A percentile compares a stretch with the other conserved stretches of the same genome.
Conservation (phyloP, 805 yeast genomes). For the Wickerhamomyces tratensis region DNA sequence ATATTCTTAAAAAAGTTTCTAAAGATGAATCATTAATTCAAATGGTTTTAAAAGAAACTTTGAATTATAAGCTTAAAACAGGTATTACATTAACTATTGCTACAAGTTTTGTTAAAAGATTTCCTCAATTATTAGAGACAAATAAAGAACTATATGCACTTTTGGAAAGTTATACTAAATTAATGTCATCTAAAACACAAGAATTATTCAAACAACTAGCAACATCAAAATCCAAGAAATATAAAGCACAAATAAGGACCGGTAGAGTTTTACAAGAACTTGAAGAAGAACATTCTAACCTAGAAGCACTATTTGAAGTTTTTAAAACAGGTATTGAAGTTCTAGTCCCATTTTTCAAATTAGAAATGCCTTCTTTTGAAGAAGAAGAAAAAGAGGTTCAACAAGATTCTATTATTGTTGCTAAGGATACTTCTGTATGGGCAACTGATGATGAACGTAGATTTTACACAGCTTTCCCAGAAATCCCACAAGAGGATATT, state of each 20-base stretch:
- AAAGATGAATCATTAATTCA: constrained; percentile 31
- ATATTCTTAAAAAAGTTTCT: constrained; percentile 23
- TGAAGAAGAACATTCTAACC: constrained; percentile 24
- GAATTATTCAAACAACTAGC: constrained; percentile 26
- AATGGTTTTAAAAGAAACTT: constrained; percentile 33
- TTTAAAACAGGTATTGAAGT: constrained; percentile 32
- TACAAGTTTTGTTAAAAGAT: constrained; percentile 39
- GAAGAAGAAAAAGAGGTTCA: constrained; percentile 17
- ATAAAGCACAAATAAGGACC: constrained; percentile 51
- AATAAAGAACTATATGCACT: constrained; percentile 20
- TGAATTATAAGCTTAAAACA: constrained; percentile 28
- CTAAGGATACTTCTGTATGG: constrained; percentile 38
- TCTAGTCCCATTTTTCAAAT: constrained; percentile 31
- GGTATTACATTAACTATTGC: constrained; percentile 30
- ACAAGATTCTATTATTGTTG: constrained; percentile 17
- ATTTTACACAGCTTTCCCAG: constrained; percentile 53
- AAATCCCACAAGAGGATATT: constrained; percentile 24
- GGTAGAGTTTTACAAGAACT: constrained; percentile 42
- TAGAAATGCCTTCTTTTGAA: constrained; percentile 28
- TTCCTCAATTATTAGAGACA: constrained; percentile 23
- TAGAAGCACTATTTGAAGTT: constrained; percentile 29
- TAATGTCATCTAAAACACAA: constrained; percentile 27
- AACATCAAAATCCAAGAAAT: constrained; percentile 29
- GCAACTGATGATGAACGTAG: constrained; percentile 51
- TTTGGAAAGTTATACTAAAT: constrained; percentile 32